Evolutionary conservation across 2,329 filamentous ascomycete genomes (phyloP), one percentile per base, ranked within the genome.

Genomic region (Colletotrichum australisinense): DNA sequence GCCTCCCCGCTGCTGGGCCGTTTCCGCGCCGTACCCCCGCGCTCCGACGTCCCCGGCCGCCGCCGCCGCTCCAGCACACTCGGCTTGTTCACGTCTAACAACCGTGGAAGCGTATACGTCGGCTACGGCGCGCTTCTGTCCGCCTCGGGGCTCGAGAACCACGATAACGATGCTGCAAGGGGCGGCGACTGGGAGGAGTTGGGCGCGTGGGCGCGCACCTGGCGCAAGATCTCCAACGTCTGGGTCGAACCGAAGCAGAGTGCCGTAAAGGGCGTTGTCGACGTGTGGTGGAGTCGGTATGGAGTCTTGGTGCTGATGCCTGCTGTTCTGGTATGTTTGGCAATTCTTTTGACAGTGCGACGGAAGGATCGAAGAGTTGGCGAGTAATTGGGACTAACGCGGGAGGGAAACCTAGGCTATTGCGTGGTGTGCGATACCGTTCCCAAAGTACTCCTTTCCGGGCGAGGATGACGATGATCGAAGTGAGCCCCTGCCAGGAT

Each of bases 271-370:
- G 86, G 85, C 72, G 86, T 90, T 24, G 87, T 92, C 28, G 87
- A 90, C 75, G 86, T 83, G 71, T 93, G 91, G 91, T 93, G 89
- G 87, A 88, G 84, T 75, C 86, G 91, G 46, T 92, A 91, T 85
- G 84, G 86, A 1, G 82, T 91, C 53, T 80, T 93, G 80, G 88
- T 92, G 52, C 81, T 92, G 67, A 78, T 93, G 78, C 91, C 91
- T 3, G 91, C 91, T 57, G 79, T 82, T 58, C 81, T 93, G 84
- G 90, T 91, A 80, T 78, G 89, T 77, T 72, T 72, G 57, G 24
- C 49, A 56, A 22, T n/a, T 38, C 56, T 12, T 12, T 12, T 35
- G 24, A 57, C 24, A 53, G 9, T n/a, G 14, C 38, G 32, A 35
- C 46, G 24, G 12, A 5, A 12, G 1, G 38, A 42, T 42, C 5